A percentile compares a stretch with the other conserved stretches of the same genome.
Evolutionary conservation across 768 basidiomycete genomes (phyloP).

Genomic region (Collybia sp.): DNA sequence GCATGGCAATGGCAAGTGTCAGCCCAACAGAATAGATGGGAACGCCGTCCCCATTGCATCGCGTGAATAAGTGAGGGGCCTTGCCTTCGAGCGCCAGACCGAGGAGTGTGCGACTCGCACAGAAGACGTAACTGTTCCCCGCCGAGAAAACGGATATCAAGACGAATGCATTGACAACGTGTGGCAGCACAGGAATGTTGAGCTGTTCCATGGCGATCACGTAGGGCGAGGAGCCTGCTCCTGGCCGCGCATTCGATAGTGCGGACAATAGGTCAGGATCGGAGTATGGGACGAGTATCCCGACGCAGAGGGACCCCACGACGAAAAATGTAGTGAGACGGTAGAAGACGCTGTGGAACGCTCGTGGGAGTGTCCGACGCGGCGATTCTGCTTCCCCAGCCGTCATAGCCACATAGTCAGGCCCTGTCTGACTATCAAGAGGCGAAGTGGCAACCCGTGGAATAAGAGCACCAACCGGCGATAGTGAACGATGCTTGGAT

Average conservation of each 20-base stretch:
- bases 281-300: constrained; percentile 75
- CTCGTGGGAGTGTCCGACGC: constrained; percentile 62
- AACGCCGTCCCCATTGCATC: constrained; percentile 50
- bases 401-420: constrained; percentile 51
- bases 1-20: constrained; percentile 31
- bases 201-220: constrained; percentile 77
- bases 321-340: constrained; percentile 79
- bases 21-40: constrained; percentile 50
- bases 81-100: constrained; percentile 60
- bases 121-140: constrained; percentile 65
- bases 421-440: constrained; percentile 22
- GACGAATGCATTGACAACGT: constrained; percentile 70
- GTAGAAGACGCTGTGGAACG: constrained; percentile 74
- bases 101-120: constrained; percentile 47
- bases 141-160: constrained; percentile 70
- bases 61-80: constrained; percentile 46
- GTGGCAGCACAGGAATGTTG: constrained; percentile 59
- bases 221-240: constrained; percentile 70
- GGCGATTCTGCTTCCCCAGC: constrained; percentile 74
- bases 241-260: constrained; percentile 50
- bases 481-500: constrained; percentile 61
- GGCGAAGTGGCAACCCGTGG: neutral
- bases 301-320: constrained; percentile 64
- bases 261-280: constrained; percentile 51
- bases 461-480: constrained; percentile 34